Base-by-base conservation (phyloP, 2,329 filamentous ascomycete genomes). In the Colletotrichum godetiae region DNA sequence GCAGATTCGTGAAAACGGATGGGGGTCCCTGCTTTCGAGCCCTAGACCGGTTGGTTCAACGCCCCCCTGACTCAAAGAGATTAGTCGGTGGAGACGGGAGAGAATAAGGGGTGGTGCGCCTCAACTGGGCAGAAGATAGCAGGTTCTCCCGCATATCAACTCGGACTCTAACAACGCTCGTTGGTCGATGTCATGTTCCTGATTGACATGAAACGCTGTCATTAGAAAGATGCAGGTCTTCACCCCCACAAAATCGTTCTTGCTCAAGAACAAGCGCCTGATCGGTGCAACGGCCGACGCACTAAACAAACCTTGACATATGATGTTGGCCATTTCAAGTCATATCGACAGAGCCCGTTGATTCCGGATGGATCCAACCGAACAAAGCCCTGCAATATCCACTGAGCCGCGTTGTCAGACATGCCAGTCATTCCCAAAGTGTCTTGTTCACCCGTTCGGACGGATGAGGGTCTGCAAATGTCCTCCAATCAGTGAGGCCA, bases 101-200 rank as follows among this genome's bases (percentile, higher is more conserved):
- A 22, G 65, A 27, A 52, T 64, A 46, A 69, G 60, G 68, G 67
- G 60, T 29, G 59, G 57, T 67, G 68, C 56, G 62, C 42, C 49
- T 33, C 59, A 33, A 33, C 42, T 58, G 69, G 42, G 24, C 22
- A 53, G 19, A 55, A 46, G 42, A 33, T 22, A 31, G 46, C 46
- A 64, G 60, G 13, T 64, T 72, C 65, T 35, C 63, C 67, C 67
- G 58, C 69, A 68, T 63, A 72, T 63, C 49, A 72, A 42, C 58
- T 33, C 35, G 11, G 7, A 37, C 37, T 29, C 3, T n/a, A 29
- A 31, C 37, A 35, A 15, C 37, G 24, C 13, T 35, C 19, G 31
- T 19, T 24, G 59, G 22, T 29, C 19, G 22, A 31, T n/a, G 37
- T 46, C 53, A 31, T 31, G 31, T 35, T 59, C 22, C 13, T 59